Conservation (phyloP, 257 asterid species). For the Haberlea rhodopensis region DNA sequence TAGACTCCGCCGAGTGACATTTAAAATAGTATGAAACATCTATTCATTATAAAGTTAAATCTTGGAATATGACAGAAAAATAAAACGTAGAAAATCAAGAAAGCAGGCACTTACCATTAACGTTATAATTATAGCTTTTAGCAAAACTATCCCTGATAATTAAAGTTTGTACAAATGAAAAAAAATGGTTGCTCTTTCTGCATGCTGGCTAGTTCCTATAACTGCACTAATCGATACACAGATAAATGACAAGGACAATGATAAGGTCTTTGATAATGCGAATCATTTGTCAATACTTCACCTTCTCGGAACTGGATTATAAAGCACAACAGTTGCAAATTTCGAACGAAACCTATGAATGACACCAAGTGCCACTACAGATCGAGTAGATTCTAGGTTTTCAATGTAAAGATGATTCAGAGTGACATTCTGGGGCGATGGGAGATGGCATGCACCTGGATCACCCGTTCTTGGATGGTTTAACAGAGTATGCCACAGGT, state of each 20-base stretch:
- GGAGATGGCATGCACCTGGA: slow-evolving; percentile 41
- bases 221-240: slow-evolving; percentile 20
- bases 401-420: slow-evolving; percentile 89
- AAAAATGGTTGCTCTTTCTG: slow-evolving; percentile 3
- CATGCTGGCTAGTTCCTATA: slow-evolving; percentile 17
- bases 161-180: slow-evolving; percentile 12
- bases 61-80: too few relatives aligned
- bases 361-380: slow-evolving; percentile 79
- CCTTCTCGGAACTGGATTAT: slow-evolving; percentile 84
- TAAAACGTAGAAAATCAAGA: not conserved
- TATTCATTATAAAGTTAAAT: too few relatives aligned
- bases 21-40: not conserved
- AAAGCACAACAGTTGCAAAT: slow-evolving; percentile 79
- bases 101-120: not conserved
- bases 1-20: too few relatives aligned
- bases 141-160: slow-evolving; percentile 21
- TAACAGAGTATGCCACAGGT: slow-evolving; percentile 65
- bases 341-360: slow-evolving; percentile 89
- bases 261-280: slow-evolving; percentile 22
- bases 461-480: slow-evolving; percentile 47
- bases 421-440: slow-evolving; percentile 65
- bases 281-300: slow-evolving; percentile 33
- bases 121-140: not conserved
- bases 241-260: slow-evolving; percentile 20
- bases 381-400: slow-evolving; percentile 61